phyloP scores from a whole-genome alignment of 768 basidiomycete genomes.

The Podaxis sp. region DNA sequence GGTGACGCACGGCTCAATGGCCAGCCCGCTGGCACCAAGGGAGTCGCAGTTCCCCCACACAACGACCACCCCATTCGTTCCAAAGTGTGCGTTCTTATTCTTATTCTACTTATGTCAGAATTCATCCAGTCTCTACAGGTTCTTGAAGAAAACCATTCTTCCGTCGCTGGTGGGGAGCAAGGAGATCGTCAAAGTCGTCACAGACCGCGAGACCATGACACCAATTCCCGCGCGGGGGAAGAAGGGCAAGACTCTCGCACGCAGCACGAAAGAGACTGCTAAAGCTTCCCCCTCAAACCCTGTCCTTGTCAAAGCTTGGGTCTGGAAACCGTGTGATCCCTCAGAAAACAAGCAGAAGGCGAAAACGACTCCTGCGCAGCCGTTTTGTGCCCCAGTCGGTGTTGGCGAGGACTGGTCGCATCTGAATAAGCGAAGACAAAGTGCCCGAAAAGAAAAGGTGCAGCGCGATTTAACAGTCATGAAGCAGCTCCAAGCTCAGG shows the following conservation, averaged over 20 bases:
- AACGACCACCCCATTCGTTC: neutral
- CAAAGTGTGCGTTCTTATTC: neutral
- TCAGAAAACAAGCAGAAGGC: neutral
- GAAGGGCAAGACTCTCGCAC: neutral
- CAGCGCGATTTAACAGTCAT: neutral
- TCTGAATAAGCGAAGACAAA: neutral
- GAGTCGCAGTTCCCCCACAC: neutral
- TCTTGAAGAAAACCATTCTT: neutral
- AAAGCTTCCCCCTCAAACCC: neutral
- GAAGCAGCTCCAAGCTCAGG: neutral
- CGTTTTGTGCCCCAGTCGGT: neutral
- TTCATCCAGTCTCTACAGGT: neutral
- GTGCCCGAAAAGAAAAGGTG: neutral
- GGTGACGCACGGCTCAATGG: conserved; percentile 10
- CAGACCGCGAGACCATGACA: neutral
- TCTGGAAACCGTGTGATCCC: neutral
- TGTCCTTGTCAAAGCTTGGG: neutral
- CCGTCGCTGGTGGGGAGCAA: neutral
- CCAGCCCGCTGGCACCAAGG: neutral
- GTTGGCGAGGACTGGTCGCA: neutral
- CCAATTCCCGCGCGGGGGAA: neutral
- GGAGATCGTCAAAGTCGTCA: neutral
- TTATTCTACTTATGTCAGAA: neutral
- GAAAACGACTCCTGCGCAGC: neutral
- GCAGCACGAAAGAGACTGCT: neutral